Base-by-base conservation (phyloP, 2,329 filamentous ascomycete species). In the Coniella lustricola region DNA sequence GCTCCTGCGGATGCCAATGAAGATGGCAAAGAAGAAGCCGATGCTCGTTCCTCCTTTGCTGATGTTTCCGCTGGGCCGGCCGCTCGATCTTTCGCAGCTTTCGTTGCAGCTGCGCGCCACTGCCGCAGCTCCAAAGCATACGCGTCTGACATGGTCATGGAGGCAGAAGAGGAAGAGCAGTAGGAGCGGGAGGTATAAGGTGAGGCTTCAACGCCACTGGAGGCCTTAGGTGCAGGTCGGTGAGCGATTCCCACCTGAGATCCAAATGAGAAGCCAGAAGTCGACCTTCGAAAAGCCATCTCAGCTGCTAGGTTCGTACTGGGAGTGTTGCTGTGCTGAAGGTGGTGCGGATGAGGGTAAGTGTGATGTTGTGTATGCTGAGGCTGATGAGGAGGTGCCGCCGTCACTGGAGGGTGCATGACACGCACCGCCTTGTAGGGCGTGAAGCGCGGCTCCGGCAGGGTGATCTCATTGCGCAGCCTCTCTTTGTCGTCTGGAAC, bases 401-500 rank as follows among this genome's bases (percentile, higher is more conserved):
- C 16, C 16, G 41, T 38, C 13, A 39, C 49, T 12, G 55, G 62
- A 17, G 69, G 66, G 35, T 71, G 67, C 72, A 77, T 77, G 29
- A 73, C 69, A 7, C 76, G 69, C 33, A 74, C 67, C 3, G 86
- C 79, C 62, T 90, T 95, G 69, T 95, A 97, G 1, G 83, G 75
- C 48, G 83, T 87, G 62, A 89, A 98, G 17, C 83, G 80, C 17
- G 93, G 93, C 57, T 96, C 90, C 0, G 91, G 91, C 51, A 87
- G 76, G 33, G 93, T 90, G 4, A 91, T 84, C 63, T 98, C 93
- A 60, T 94, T 96, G 29, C 84, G 78, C 34, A 98, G 74, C 61
- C 85, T 91, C 66, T 97, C 91, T 62, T 96, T 95, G 35, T 89
- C 91, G 58, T 97, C 93, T 0, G 93, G 91, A 0, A 96, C 91